phyloP scores from a whole-genome alignment of 768 basidiomycete species.

The Russula dissimulans region DNA sequence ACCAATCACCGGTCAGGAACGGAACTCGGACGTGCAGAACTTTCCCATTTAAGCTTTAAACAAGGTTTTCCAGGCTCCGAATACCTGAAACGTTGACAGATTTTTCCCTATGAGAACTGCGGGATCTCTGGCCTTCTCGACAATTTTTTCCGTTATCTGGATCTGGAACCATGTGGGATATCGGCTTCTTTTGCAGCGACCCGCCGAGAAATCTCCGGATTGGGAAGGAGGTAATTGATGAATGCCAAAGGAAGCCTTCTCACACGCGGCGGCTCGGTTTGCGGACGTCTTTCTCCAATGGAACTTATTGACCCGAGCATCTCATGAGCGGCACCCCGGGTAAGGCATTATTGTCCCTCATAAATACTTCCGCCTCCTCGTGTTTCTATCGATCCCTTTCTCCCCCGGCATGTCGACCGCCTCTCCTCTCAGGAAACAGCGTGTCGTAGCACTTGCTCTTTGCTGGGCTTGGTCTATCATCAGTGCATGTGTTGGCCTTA shows the following conservation, averaged over 20 bases:
- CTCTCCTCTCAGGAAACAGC: constrained; percentile 16
- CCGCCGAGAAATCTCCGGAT: not conserved
- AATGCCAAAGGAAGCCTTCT: constrained; percentile 2
- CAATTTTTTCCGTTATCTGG: not conserved
- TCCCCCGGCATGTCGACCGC: not conserved
- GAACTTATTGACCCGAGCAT: not conserved
- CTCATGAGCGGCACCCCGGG: too few species aligned
- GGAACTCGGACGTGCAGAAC: not conserved
- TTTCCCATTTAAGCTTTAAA: not conserved
- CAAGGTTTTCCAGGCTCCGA: not conserved
- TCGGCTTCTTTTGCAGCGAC: not conserved
- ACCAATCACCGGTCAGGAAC: too few species aligned
- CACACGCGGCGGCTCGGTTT: not conserved
- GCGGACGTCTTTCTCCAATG: not conserved
- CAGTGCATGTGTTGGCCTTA: constrained; percentile 24
- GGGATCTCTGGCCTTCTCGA: too few species aligned
- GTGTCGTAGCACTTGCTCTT: constrained; percentile 25
- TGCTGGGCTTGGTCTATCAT: constrained; percentile 26
- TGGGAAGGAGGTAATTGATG: not conserved
- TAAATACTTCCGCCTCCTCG: constrained; percentile 1
- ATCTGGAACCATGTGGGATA: not conserved
- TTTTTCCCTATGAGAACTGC: too few species aligned
- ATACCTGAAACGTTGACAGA: too few species aligned
- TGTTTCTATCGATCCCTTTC: not conserved
- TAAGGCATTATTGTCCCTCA: not conserved